These are phyloP conservation scores for Xylariaceae sp. DNA, from an alignment of 2,329 filamentous ascomycete species.

Conservation along the genomic window DNA sequence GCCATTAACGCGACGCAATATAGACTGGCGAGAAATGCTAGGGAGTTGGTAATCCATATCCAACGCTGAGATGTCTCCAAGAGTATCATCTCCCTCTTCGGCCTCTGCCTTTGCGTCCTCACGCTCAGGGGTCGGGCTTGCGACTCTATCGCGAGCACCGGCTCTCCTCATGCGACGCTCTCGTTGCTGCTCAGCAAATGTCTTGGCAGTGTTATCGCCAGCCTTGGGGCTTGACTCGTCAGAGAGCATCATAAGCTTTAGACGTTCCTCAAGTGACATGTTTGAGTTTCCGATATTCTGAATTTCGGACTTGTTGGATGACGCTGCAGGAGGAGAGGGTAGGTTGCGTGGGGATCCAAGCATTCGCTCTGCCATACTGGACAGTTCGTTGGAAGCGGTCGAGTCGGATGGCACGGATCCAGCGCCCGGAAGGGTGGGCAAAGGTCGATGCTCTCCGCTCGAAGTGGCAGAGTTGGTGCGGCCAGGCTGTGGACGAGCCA, in stretches of 20 bases:
- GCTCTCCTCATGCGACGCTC: conserved; percentile 66
- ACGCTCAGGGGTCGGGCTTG: conserved; percentile 42
- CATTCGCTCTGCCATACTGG: conserved; percentile 69
- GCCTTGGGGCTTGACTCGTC: conserved; percentile 45
- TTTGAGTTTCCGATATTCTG: conserved; percentile 69
- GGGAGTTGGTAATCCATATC: conserved; percentile 62
- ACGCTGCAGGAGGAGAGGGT: conserved; percentile 68
- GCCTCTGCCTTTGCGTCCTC: conserved; percentile 31
- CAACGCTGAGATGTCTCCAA: conserved; percentile 57
- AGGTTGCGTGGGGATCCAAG: conserved; percentile 63
- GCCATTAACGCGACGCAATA: conserved; percentile 80
- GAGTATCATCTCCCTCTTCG: conserved; percentile 56
- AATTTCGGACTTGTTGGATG: conserved; percentile 71
- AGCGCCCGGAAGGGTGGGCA: conserved; percentile 78
- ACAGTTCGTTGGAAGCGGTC: conserved; percentile 60
- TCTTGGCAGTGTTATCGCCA: conserved; percentile 37
- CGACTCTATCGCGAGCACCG: conserved; percentile 44
- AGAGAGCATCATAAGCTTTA: conserved; percentile 85
- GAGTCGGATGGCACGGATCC: conserved; percentile 42
- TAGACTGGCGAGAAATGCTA: conserved; percentile 89
- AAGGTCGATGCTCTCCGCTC: conserved; percentile 75
- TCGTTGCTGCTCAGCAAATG: conserved; percentile 61
- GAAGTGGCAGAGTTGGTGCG: conserved; percentile 73
- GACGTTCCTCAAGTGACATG: conserved; percentile 80
- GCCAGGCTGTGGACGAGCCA: conserved; percentile 52